Conservation (phyloP, 2,329 filamentous ascomycete genomes). For the Cryphonectria parasitica region DNA sequence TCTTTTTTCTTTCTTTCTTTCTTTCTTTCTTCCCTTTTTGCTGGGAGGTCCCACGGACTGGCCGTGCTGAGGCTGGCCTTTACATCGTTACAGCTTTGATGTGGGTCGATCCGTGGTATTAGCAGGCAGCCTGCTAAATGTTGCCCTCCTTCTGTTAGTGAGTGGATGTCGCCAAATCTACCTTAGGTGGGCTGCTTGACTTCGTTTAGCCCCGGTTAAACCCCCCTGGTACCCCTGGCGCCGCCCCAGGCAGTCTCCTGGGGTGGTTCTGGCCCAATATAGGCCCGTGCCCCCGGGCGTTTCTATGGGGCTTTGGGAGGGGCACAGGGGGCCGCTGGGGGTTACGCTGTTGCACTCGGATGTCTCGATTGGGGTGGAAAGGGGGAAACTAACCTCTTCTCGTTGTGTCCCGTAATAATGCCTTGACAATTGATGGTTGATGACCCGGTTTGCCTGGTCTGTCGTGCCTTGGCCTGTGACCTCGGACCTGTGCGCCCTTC, state of each 20-base stretch:
- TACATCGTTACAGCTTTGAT: background rate
- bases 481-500: background rate
- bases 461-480: background rate
- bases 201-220: background rate
- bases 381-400: background rate
- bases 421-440: background rate
- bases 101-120: background rate
- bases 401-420: background rate
- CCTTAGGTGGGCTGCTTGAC: background rate
- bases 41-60: background rate
- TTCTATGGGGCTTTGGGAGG: background rate
- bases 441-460: no score
- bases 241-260: background rate
- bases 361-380: background rate
- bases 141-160: background rate
- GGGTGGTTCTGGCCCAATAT: background rate
- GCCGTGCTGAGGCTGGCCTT: conserved; percentile 6
- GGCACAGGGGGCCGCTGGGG: no score
- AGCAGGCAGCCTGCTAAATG: background rate
- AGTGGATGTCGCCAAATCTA: background rate
- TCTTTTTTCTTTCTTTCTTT: background rate
- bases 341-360: background rate
- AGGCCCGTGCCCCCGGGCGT: conserved; percentile 2
- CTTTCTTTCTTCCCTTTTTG: no score
- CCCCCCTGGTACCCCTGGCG: background rate